Evolutionary conservation across 768 basidiomycete species (phyloP), one percentile per base, ranked within the genome.

Genomic region (Podaxis rugospora): DNA sequence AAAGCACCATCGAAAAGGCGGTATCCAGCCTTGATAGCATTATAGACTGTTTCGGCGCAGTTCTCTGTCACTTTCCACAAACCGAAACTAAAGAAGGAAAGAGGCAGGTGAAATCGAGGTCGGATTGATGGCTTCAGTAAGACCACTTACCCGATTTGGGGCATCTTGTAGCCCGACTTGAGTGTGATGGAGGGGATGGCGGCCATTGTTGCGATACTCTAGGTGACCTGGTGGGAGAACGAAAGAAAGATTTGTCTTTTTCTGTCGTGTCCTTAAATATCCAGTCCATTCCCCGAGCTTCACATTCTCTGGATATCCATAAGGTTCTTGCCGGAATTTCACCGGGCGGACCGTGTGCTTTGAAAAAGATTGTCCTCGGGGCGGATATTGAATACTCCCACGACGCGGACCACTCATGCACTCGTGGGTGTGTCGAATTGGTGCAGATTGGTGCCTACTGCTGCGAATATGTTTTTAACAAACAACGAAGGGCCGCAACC

Each of bases 11-110:
- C 93, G 58, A 96, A 79, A 57, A 96, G 88, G 63, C 93, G 86
- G 71, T 93, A 94, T 0, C 94, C 93, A 25, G 80, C 78, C 71
- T 92, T 92, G 76, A 95, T 89, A 16, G 93, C 92, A 60, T 87
- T 76, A 78, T 93, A 93, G 54, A 95, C 92, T 56, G 87, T 86
- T 49, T 87, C 81, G 51, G 88, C 85, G 51, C 74, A 74, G 53
- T 79, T 70, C 63, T 81, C 87, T 57, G 81, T 82, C 64, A 75
- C 72, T 61, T 75, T 74, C 74, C 74, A 75, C 46, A 74, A 65
- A 55, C 72, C 72, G 59, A 72, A 72, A 18, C 72, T 74, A 44
- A 35, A 32, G 37, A 59, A 27, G n/a, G 35, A 46, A 5, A 39
- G 16, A n/a, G 10, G 21, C n/a, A 51, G 27, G 18, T 32, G 7